Evolutionary conservation across 768 basidiomycete genomes (phyloP), one percentile per base, ranked within the genome.

Genomic region (Gautieria morchelliformis): DNA sequence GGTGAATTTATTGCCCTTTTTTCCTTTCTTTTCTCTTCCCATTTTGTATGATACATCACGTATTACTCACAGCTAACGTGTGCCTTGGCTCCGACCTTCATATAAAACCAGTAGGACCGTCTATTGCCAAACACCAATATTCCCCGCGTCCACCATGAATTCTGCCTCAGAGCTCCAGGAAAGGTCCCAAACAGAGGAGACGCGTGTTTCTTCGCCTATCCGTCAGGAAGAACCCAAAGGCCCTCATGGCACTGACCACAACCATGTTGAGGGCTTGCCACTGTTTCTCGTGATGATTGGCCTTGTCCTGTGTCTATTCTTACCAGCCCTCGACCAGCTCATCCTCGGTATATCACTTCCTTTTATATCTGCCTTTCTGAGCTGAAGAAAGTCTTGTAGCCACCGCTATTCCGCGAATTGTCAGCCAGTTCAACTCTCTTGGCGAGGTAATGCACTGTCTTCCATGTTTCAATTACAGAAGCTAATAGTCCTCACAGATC

Each of bases 381-480:
- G 22, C 20, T 30, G 27, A 53, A 30, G n/a, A 57, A 52, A 27
- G 12, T 41, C 30, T 3, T 49, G 27, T 55, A 51, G 59, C 67
- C 2, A 69, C 66, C 2, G 66, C 67, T 1, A 56, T 70, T 7
- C 68, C 68, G 5, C 56, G 63, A 0, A 72, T 71, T 40, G 69
- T 67, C 0, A 64, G 63, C 50, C 56, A 65, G 22, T 70, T 70
- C 60, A 51, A 68, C 42, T 58, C 65, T 1, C 66, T 70, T 55
- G 54, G 58, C 59, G 53, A 68, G 56, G 63, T 67, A n/a, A 45
- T 66, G 4, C 62, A 66, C 37, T n/a, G n/a, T 59, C 61, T 15
- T 49, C 22, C 1, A 49, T 9, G 19, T 44, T 33, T 30, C 24
- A 49, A 8, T 27, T 24, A 22, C 42, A 24, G 12, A 30, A 17